These are phyloP conservation scores for Medakamo hakoo DNA, from an alignment of 139 green algal species.

Conservation along the genomic window DNA sequence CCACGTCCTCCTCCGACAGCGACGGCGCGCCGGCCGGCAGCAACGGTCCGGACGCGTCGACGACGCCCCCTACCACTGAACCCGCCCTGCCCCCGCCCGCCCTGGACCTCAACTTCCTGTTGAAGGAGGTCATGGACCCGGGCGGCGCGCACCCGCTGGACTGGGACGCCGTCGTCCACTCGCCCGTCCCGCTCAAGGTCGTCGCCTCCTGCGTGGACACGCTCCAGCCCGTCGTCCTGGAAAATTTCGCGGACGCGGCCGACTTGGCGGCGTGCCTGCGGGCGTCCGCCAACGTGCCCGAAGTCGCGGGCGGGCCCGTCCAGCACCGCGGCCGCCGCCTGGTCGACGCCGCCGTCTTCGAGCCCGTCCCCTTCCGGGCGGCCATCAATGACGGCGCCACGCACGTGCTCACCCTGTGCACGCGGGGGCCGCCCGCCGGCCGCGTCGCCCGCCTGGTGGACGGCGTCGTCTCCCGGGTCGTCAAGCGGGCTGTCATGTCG, in stretches of 20 bases:
- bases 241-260: constrained; percentile 27
- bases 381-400: constrained; percentile 65
- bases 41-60: neutral
- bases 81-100: constrained; percentile 10
- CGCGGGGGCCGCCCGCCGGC: constrained; percentile 17
- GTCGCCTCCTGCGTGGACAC: constrained; percentile 56
- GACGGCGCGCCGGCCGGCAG: neutral
- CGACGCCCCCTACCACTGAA: neutral
- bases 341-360: constrained; percentile 80
- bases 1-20: neutral
- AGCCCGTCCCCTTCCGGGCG: constrained; percentile 37
- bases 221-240: constrained; percentile 39
- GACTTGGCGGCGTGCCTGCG: constrained; percentile 57
- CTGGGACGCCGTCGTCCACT: constrained; percentile 44
- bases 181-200: constrained; percentile 50
- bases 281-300: constrained; percentile 62
- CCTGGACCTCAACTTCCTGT: constrained; percentile 65
- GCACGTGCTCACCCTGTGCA: constrained; percentile 57
- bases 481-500: constrained; percentile 31
- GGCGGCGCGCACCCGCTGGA: constrained; percentile 39
- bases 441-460: constrained; percentile 3
- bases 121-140: constrained; percentile 77
- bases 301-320: constrained; percentile 39
- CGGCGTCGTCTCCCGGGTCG: constrained; percentile 18
- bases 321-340: constrained; percentile 36